Conservation (phyloP, 345 rosid genomes). For the Rhodomyrtus tomentosa region DNA sequence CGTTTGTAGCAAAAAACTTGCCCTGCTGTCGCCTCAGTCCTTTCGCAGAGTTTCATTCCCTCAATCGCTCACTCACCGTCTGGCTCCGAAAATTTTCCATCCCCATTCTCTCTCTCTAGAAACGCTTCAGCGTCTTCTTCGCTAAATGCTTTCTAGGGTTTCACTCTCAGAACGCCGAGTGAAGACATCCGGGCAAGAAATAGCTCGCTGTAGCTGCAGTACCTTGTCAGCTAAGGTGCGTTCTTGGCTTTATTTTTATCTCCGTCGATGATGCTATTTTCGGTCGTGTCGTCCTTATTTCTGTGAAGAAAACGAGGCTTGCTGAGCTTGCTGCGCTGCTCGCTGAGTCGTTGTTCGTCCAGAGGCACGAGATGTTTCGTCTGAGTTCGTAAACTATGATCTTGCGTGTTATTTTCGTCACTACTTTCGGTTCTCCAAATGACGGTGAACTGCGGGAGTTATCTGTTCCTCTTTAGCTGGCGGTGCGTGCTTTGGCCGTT, state of each 20-base stretch:
- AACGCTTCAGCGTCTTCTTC: neutral
- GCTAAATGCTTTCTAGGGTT: neutral
- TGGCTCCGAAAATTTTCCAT: neutral
- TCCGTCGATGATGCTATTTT: neutral
- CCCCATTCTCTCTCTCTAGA: neutral
- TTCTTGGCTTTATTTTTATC: neutral
- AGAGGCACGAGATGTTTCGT: no score
- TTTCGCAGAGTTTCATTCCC: neutral
- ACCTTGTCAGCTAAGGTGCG: neutral
- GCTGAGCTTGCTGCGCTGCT: neutral
- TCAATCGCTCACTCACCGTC: neutral
- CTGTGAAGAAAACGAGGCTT: neutral
- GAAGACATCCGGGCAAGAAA: neutral
- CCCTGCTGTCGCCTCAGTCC: neutral
- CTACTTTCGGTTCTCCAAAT: neutral
- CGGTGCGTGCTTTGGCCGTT: no score
- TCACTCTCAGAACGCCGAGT: neutral
- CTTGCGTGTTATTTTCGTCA: neutral
- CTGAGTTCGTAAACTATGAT: neutral
- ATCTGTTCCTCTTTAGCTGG: neutral
- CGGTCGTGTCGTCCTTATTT: neutral
- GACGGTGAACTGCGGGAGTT: neutral
- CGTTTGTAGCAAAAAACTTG: neutral
- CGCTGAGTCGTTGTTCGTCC: no score
- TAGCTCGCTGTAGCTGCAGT: neutral